phyloP scores from a whole-genome alignment of 306 rosid species.

The Rubus parviflorus region DNA sequence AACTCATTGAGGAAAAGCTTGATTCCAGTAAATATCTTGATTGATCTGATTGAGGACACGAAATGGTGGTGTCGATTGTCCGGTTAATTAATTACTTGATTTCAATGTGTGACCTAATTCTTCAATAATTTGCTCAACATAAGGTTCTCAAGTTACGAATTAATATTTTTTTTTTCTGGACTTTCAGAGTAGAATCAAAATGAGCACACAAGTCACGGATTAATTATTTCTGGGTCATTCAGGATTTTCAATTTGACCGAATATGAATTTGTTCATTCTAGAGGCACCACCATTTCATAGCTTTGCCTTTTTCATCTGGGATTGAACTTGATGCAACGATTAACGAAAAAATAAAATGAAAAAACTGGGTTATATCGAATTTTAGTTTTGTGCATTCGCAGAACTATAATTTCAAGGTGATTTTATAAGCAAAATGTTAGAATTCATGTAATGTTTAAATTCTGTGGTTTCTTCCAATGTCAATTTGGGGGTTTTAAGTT shows the following conservation, averaged over 20 bases:
- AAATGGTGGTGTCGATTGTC: too few relatives aligned
- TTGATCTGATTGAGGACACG: too few relatives aligned
- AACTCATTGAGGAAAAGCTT: too few relatives aligned
- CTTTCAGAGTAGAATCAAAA: too few relatives aligned
- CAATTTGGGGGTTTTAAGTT: background rate
- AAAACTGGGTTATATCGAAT: conserved; percentile 3
- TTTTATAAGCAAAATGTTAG: background rate
- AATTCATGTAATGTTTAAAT: background rate
- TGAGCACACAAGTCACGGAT: too few relatives aligned
- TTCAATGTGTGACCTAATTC: too few relatives aligned
- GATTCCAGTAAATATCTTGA: too few relatives aligned
- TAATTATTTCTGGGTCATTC: conserved; percentile 14
- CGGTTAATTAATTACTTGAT: too few relatives aligned
- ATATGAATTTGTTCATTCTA: background rate
- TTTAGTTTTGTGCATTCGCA: conserved; percentile 21
- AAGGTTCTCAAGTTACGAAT: too few relatives aligned
- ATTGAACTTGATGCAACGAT: background rate
- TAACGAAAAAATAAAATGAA: background rate
- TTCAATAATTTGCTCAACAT: too few relatives aligned
- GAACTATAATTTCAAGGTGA: background rate
- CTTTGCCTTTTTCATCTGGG: background rate
- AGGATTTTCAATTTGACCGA: background rate
- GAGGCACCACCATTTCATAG: conserved; percentile 16
- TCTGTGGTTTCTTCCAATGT: conserved; percentile 7
- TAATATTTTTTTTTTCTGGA: too few relatives aligned